Conservation (phyloP, 2,329 filamentous ascomycete species). For the Arthrobotrys pseudoclavata region DNA sequence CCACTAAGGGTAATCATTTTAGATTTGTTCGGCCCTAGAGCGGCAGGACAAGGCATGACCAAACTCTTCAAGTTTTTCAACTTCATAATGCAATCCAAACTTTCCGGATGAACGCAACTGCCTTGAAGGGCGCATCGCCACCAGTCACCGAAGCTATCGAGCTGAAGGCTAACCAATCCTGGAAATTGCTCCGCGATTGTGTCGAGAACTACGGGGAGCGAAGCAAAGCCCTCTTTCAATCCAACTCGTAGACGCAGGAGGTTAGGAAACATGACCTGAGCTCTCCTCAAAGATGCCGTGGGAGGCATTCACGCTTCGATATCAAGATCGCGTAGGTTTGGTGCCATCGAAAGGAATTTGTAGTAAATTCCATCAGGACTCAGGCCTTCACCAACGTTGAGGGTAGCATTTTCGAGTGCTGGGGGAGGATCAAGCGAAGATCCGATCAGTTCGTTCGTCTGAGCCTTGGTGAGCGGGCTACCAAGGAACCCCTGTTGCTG, state of each 20-base stretch:
- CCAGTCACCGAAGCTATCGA: neutral
- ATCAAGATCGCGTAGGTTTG: neutral
- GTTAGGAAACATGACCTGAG: neutral
- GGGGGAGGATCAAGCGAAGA: neutral
- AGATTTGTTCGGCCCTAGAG: neutral
- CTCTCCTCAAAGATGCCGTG: neutral
- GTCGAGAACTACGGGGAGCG: neutral
- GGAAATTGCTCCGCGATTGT: neutral
- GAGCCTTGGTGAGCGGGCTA: neutral
- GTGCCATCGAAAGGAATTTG: neutral
- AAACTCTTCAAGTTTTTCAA: neutral
- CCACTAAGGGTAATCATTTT: neutral
- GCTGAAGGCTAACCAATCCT: neutral
- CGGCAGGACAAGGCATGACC: neutral
- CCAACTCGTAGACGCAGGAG: neutral
- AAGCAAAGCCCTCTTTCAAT: neutral
- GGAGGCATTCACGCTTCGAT: neutral
- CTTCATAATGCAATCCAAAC: neutral
- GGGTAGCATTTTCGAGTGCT: neutral
- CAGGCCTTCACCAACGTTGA: neutral
- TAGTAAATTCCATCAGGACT: constrained; percentile 7
- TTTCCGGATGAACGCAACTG: neutral
- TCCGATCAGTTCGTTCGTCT: neutral
- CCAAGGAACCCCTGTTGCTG: constrained; percentile 2
- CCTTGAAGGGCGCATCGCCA: neutral